Percentiles rank a stretch among this genome's conserved stretches.
Conservation (phyloP, 768 basidiomycete species). For the Termitomyces sp. region DNA sequence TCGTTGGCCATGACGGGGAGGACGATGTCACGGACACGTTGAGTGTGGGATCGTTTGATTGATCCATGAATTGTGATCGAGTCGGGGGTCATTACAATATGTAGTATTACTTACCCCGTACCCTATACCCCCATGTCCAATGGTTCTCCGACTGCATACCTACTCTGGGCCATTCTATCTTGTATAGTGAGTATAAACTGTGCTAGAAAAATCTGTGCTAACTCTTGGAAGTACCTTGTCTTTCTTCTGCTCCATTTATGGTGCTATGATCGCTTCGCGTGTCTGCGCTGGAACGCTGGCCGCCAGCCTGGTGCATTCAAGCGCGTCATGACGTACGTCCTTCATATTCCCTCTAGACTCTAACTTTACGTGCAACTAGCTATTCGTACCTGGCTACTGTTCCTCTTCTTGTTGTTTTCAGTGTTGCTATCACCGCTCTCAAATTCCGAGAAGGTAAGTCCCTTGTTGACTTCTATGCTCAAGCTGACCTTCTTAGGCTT, state of each 20-base stretch:
- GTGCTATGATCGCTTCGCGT: conserved; percentile 74
- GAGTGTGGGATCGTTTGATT: conserved; percentile 1
- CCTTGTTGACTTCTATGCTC: background rate
- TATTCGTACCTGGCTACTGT: conserved; percentile 79
- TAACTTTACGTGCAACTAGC: conserved; percentile 28
- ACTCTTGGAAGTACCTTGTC: conserved; percentile 46
- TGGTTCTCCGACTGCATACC: conserved; percentile 71
- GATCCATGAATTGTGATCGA: background rate
- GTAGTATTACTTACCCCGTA: background rate
- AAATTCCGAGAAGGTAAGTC: conserved; percentile 70
- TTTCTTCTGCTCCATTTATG: conserved; percentile 77
- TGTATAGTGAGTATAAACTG: conserved; percentile 54
- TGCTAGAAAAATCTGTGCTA: conserved; percentile 30
- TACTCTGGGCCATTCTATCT: conserved; percentile 74
- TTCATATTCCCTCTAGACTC: conserved; percentile 10
- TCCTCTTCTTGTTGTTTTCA: conserved; percentile 62
- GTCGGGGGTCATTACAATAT: background rate
- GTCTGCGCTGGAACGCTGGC: conserved; percentile 71
- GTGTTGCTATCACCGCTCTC: conserved; percentile 54
- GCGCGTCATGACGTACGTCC: conserved; percentile 77
- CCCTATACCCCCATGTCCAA: conserved; percentile 48
- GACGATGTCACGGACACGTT: conserved; percentile 4
- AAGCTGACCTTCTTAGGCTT: conserved; percentile 31
- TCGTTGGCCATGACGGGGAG: background rate
- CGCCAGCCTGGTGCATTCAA: conserved; percentile 84